phyloP scores from a whole-genome alignment of 441 rosid genomes.

The Erysimum cheiri region DNA sequence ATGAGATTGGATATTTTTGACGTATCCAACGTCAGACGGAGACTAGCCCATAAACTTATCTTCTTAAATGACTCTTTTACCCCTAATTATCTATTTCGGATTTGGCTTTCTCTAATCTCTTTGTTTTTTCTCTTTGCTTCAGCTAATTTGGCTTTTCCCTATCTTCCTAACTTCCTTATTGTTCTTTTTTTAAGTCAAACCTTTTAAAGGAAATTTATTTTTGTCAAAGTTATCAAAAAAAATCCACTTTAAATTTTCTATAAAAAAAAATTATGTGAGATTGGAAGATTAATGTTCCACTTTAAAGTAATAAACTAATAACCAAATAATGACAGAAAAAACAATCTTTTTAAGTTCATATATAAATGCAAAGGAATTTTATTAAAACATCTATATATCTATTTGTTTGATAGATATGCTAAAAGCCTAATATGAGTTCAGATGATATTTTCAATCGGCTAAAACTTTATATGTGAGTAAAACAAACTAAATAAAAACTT shows the following conservation, averaged over 20 bases:
- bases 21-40: conserved; percentile 13
- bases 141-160: too few species aligned
- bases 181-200: conserved; percentile 27
- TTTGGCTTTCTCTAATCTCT: background rate
- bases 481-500: too few species aligned
- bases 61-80: background rate
- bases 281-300: background rate
- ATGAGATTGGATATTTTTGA: conserved; percentile 37
- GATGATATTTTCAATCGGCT: too few species aligned
- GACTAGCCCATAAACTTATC: conserved; percentile 22
- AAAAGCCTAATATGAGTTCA: too few species aligned
- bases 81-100: conserved; percentile 3
- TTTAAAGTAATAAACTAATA: background rate
- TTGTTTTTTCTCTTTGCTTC: background rate
- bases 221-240: background rate
- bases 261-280: too few species aligned
- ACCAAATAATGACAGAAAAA: background rate
- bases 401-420: too few species aligned
- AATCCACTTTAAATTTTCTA: too few species aligned
- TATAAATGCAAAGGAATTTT: too few species aligned
- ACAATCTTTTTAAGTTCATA: too few species aligned
- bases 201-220: background rate
- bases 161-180: background rate
- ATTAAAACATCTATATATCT: too few species aligned
- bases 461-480: too few species aligned